Base-by-base conservation (phyloP, 345 rosid genomes). In the Sisymbrium irio region DNA sequence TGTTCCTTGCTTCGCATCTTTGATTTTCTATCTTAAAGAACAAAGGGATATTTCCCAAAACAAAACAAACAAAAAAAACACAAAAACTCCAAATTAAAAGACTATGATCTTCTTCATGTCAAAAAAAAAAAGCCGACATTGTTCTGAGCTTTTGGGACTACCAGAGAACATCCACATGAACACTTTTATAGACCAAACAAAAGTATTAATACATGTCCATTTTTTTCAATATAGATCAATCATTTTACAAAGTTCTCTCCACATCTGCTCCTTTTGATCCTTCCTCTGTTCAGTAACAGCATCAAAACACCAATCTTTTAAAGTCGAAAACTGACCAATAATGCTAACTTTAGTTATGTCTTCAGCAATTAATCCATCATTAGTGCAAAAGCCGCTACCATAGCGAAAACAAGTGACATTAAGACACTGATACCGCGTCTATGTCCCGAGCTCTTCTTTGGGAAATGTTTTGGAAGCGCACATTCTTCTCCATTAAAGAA, bases 401-500 rank as follows among this genome's bases (percentile, higher is more conserved):
- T 59, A 6, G 79, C 63, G 53, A 84, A 57, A n/a, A 80, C 37
- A 59, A 73, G 44, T 12, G 82, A 27, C 14, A 74, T n/a, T 4
- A 81, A 8, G 71, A 82, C 33, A 18, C 67, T 78, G 33, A 75
- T 37, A 5, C 59, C 40, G 25, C 71, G 62, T 33, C 66, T 82
- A 42, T 72, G 71, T 2, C 80, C 88, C 19, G 82, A 60, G 63
- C 81, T 84, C 68, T 74, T 77, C 35, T 18, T 44, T 0, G 99
- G 99, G 14, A 87, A 69, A 15, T 69, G 70, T 18, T 60, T 67
- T 3, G 99, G 99, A 47, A 96, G 83, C 0, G 97, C 84, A 44
- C 99, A 96, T 77, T 96, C 98, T 82, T 93, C 98, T 32, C 99
- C 99, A 56, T 96, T 89, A 76, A 92, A 96, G 74, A 75, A 73